These are phyloP conservation scores for Puccinia novopanici DNA, from an alignment of 1,284 basidiomycete species.

Conservation along the genomic window DNA sequence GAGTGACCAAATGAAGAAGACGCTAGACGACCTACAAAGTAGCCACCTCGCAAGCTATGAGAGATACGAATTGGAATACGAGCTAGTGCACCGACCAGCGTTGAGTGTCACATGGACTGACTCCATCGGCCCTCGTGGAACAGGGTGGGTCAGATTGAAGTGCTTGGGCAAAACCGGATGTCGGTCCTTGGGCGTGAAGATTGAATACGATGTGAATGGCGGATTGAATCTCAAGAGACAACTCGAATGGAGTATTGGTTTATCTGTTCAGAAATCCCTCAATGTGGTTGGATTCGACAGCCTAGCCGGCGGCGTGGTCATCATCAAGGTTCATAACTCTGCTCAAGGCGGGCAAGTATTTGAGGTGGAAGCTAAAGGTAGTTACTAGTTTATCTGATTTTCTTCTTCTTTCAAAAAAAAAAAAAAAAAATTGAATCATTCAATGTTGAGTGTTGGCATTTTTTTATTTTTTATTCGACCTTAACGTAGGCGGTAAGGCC, in stretches of 20 bases:
- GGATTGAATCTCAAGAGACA: conserved; percentile 16
- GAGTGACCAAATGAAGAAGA: conserved; percentile 31
- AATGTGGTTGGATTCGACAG: conserved; percentile 22
- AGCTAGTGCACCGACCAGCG: conserved; percentile 21
- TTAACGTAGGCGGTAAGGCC: conserved; percentile 14
- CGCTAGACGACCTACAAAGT: conserved; percentile 5
- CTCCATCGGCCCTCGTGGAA: not conserved
- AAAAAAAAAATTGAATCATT: not conserved
- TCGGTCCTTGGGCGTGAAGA: not conserved
- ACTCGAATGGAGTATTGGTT: conserved; percentile 12
- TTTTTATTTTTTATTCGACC: not conserved
- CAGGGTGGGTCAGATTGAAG: conserved; percentile 14
- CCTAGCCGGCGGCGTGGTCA: not conserved
- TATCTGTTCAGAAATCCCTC: conserved; percentile 27
- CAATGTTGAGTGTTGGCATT: not conserved
- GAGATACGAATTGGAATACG: conserved; percentile 28
- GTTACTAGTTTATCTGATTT: not conserved
- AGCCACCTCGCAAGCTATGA: not conserved
- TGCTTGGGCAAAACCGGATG: conserved; percentile 26
- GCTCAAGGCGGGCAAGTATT: conserved; percentile 17
- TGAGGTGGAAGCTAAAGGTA: conserved; percentile 31
- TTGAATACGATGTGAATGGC: conserved; percentile 23
- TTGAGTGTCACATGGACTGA: conserved; percentile 5
- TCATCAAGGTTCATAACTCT: conserved; percentile 26
- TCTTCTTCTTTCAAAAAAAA: too few species aligned